Percentiles rank a stretch among this genome's conserved stretches.
Evolutionary conservation across 176 grass and related monocot species (phyloP).

Genomic region (Eleusine coracana): DNA sequence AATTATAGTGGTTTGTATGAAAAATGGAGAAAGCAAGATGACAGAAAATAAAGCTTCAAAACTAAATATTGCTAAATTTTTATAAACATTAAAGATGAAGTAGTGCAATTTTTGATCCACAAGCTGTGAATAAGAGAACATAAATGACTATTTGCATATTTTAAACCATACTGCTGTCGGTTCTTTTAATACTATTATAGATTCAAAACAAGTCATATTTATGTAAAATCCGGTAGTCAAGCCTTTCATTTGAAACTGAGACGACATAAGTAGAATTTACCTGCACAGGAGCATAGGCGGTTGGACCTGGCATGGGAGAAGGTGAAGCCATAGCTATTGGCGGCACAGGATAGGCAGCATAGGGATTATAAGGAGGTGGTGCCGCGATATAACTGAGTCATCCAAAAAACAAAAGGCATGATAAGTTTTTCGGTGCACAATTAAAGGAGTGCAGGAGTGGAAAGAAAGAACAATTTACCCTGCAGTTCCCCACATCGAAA

Average conservation of each 20-base stretch:
- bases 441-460: slow-evolving; percentile 26
- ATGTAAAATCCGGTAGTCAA: neutral
- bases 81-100: neutral
- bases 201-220: neutral
- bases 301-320: slow-evolving; percentile 66
- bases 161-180: neutral
- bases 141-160: neutral
- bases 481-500: slow-evolving; percentile 84
- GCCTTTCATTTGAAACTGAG: neutral
- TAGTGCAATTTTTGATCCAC: slow-evolving; percentile 1
- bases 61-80: neutral
- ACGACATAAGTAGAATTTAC: slow-evolving; percentile 48
- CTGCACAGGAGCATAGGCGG: slow-evolving; percentile 95
- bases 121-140: neutral
- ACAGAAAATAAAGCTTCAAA: neutral
- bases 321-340: slow-evolving; percentile 69
- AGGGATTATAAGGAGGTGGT: slow-evolving; percentile 82
- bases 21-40: neutral
- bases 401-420: slow-evolving; percentile 15
- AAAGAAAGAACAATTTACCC: slow-evolving; percentile 55
- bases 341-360: slow-evolving; percentile 75
- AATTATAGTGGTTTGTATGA: neutral
- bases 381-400: slow-evolving; percentile 75
- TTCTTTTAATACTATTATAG: neutral
- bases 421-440: slow-evolving; percentile 17